Conservation (phyloP, 371 early-diverging fungal genomes). For the Mucor plumbeus region DNA sequence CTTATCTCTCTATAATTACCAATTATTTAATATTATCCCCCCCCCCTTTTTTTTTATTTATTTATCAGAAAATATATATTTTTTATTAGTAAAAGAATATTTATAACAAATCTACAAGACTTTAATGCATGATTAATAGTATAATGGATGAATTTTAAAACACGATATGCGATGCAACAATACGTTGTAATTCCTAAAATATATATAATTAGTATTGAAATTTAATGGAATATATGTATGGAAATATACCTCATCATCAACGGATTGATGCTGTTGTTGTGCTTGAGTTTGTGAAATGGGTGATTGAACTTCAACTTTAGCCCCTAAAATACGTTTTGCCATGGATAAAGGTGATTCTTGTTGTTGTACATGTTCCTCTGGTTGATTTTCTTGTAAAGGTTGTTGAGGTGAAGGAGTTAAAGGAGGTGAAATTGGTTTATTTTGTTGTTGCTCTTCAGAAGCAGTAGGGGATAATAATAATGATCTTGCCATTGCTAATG, state of each 20-base stretch:
- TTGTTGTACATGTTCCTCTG: slow-evolving; percentile 2
- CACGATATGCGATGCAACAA: slow-evolving; percentile 54
- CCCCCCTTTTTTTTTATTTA: neutral
- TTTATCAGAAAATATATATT: neutral
- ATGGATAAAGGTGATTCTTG: slow-evolving; percentile 21
- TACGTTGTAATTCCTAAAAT: slow-evolving; percentile 45
- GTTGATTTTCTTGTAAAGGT: neutral
- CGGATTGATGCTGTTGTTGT: slow-evolving; percentile 27
- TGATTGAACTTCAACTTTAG: slow-evolving; percentile 22
- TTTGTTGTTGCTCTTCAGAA: slow-evolving; percentile 13
- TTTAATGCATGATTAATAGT: neutral
- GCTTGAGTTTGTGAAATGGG: slow-evolving; percentile 4
- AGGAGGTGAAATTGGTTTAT: slow-evolving; percentile 29
- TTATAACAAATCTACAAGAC: slow-evolving; percentile 14
- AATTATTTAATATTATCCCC: neutral
- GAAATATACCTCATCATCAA: slow-evolving; percentile 43
- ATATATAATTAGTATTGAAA: neutral
- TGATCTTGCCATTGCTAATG: slow-evolving; percentile 19
- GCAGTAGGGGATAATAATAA: slow-evolving; percentile 19
- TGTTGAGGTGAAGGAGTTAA: slow-evolving; percentile 20
- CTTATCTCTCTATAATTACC: neutral
- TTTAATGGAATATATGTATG: neutral
- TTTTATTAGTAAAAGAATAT: neutral
- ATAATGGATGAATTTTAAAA: slow-evolving; percentile 35
- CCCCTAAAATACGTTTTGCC: slow-evolving; percentile 30